Base-by-base conservation (phyloP, 164 flowering plant species). In the Berberis vulgaris region DNA sequence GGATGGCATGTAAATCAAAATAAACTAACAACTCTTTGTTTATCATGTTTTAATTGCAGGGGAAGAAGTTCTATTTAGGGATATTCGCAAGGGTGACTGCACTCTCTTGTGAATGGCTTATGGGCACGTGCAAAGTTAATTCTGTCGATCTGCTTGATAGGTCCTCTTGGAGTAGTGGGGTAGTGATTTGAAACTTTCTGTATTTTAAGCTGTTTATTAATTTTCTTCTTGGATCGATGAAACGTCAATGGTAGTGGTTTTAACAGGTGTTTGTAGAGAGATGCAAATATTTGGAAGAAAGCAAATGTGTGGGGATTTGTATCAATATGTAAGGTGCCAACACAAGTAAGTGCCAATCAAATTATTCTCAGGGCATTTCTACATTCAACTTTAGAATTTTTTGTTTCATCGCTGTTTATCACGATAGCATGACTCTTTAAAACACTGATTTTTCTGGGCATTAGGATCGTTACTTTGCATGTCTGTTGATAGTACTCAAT, bases 71-170 rank as follows among this genome's bases (percentile, higher is more conserved):
- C n/a, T n/a, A n/a, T n/a, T n/a, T n/a, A n/a, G n/a, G n/a, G n/a
- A n/a, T n/a, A n/a, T n/a, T n/a, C n/a, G 98, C 98, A 68, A 87
- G 93, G 75, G 97, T 84, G 78, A 94, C 97, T 63, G 91, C 83
- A 61, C 12, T 87, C 49, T 78, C 97, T 66, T 94, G 98, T 67
- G 91, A 84, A 73, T 94, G 98, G 96, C 85, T 94, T 11, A 90
- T 94, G 97, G 98, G 97, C 7, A 65, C 73, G 0, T 90, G 96
- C 80, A 66, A 69, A 0, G 85, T 89, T 39, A 88, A 88, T 71
- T 75, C 86, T 38, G 78, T 94, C 7, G 82, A 88, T 61, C 84
- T 87, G 65, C 83, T 85, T 38, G 78, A 87, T 76, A 97, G 97
- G 61, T 75, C 86, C 4, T 78, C 91, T 6, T 82, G 83, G 69